Evolutionary conservation across 306 rosid genomes (phyloP).

Genomic region (Dryas alaskensis): DNA sequence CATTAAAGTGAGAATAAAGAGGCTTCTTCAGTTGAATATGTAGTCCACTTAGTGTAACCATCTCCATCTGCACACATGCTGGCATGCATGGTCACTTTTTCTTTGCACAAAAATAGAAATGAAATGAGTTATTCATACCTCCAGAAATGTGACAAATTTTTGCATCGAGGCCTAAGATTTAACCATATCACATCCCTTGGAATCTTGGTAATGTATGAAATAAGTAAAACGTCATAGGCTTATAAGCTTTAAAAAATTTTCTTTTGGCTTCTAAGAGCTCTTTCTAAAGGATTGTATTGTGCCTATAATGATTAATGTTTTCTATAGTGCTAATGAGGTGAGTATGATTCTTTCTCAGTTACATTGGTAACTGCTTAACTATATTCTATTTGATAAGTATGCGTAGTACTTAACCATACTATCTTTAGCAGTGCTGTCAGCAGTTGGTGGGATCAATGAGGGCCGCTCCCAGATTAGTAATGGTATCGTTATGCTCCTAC

Average conservation of each 20-base stretch:
- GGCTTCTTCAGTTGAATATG: background rate
- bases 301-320: background rate
- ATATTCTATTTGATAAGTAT: background rate
- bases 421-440: slow-evolving; percentile 68
- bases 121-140: background rate
- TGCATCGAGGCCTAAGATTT: too few relatives aligned
- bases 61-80: background rate
- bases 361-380: slow-evolving; percentile 24
- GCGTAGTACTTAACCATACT: slow-evolving; percentile 5
- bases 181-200: too few relatives aligned
- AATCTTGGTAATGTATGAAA: too few relatives aligned
- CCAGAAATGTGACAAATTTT: too few relatives aligned
- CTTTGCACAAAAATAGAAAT: background rate
- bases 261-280: background rate
- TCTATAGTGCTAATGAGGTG: background rate
- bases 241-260: too few relatives aligned
- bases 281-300: background rate
- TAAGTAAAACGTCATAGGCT: too few relatives aligned
- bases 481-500: slow-evolving; percentile 49
- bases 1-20: background rate
- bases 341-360: background rate
- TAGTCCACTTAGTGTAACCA: background rate
- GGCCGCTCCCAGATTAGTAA: slow-evolving; percentile 40
- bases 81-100: too few relatives aligned
- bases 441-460: slow-evolving; percentile 87